phyloP scores from a whole-genome alignment of 169 alveolate genomes.

The Eimeria acervulina region DNA sequence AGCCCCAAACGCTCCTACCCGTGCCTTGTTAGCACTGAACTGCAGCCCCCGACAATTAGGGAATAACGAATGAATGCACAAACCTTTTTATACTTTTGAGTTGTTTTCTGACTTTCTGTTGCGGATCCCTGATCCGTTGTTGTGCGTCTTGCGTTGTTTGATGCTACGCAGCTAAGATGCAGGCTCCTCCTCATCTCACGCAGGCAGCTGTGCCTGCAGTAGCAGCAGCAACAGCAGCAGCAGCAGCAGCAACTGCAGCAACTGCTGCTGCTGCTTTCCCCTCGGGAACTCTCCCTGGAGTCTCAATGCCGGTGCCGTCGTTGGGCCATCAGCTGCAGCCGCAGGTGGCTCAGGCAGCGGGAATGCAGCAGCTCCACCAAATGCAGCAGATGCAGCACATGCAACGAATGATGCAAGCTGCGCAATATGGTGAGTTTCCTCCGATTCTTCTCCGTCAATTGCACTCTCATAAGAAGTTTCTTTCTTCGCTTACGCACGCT shows the following conservation, averaged over 20 bases:
- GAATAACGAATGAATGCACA: not conserved
- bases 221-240: constrained; percentile 32
- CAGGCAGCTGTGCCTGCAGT: constrained; percentile 54
- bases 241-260: constrained; percentile 49
- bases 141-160: not conserved
- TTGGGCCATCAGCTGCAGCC: constrained; percentile 14
- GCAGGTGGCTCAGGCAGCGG: constrained; percentile 39
- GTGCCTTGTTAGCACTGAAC: not conserved
- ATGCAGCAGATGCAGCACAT: constrained; percentile 74
- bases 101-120: not conserved
- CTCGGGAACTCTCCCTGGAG: not conserved
- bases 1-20: constrained; percentile 16
- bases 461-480: not conserved
- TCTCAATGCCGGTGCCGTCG: not conserved
- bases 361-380: constrained; percentile 65
- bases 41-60: not conserved
- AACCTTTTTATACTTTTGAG: not conserved
- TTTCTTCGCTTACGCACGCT: too few species aligned
- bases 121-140: not conserved
- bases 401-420: constrained; percentile 71
- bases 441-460: not conserved
- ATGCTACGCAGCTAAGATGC: constrained; percentile 28
- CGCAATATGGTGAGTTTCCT: constrained; percentile 23
- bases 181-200: constrained; percentile 57
- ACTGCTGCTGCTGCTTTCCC: constrained; percentile 58